Percentiles rank a stretch among this genome's conserved stretches.
Evolutionary conservation across 2,329 filamentous ascomycete genomes (phyloP).

Genomic region (Botrytis squamosa): DNA sequence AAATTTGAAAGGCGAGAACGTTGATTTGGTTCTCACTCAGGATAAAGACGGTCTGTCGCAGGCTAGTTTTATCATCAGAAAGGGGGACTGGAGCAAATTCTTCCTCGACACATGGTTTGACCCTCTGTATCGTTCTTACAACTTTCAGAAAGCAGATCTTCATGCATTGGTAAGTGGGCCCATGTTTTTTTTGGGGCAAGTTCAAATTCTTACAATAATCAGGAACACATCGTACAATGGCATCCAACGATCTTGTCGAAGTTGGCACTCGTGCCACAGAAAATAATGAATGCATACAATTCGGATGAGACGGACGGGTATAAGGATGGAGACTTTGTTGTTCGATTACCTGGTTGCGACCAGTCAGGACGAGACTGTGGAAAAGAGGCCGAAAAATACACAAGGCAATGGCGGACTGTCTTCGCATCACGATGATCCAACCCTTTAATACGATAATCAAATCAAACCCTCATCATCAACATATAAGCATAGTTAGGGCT

Average conservation of each 20-base stretch:
- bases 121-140: constrained; percentile 88
- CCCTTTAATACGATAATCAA: constrained; percentile 26
- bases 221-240: constrained; percentile 93
- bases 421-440: constrained; percentile 32
- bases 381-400: constrained; percentile 56
- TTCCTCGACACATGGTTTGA: constrained; percentile 96
- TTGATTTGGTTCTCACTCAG: constrained; percentile 81
- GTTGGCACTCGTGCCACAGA: constrained; percentile 85
- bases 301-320: constrained; percentile 60
- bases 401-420: constrained; percentile 38
- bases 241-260: constrained; percentile 93
- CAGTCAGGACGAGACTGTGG: constrained; percentile 60
- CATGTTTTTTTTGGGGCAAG: not conserved
- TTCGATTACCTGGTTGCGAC: constrained; percentile 74
- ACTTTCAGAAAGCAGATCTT: constrained; percentile 90
- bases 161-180: constrained; percentile 73
- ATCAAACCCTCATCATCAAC: constrained; percentile 15
- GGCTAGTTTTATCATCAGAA: constrained; percentile 75
- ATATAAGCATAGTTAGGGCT: constrained; percentile 26
- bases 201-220: constrained; percentile 21
- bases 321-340: constrained; percentile 79
- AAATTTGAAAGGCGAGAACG: constrained; percentile 72
- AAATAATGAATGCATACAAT: constrained; percentile 76
- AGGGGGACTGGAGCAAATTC: constrained; percentile 88
- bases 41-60: constrained; percentile 76